Base-by-base conservation (phyloP, 1,284 basidiomycete species). In the Porphyrellus sp. region DNA sequence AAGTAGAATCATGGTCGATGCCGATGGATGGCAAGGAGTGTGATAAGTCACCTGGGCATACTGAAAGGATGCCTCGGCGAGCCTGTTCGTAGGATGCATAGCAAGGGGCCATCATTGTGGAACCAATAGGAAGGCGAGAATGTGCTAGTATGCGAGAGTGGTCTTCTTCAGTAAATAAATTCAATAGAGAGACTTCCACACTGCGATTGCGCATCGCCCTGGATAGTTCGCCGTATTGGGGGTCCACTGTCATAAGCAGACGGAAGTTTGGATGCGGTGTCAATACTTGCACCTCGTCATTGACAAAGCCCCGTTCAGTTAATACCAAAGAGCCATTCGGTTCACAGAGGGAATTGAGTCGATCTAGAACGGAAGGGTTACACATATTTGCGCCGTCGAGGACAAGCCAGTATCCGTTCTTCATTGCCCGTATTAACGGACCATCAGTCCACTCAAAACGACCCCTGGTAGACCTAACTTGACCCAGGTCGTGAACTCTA, bases 201-300 rank as follows among this genome's bases (percentile, higher is more conserved):
- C 96, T 97, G 59, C 97, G 86, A 70, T 99, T 99, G 37, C 97
- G 85, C 97, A 99, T 99, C 1, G 97, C 97, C 34, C 97, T 81
- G 8, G 96, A 98, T 11, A 99, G 77, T 72, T 99, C 97, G 44
- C 97, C 98, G 59, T 89, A 81, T 55, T 86, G 83, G 20, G 93
- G 89, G 65, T 99, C 92, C 52, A 97, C 84, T 5, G 87, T 85
- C 93, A 99, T 97, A 72, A 99, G 91, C 9, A 99, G 76, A 30
- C 95, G 81, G 74, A 99, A 99, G 62, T 88, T 76, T 1, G 88
- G 81, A 69, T 99, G 94, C 1, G 97, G 95, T 24, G 71, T 77
- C 55, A 99, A 74, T 45, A 86, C 72, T 59, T 91, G 84, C 1
- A 95, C 83, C 35, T 79, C 74, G 30, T 91, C 91, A 51, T 89